phyloP scores from a whole-genome alignment of 2,329 filamentous ascomycete genomes.

The Trichoderma arundinaceum region DNA sequence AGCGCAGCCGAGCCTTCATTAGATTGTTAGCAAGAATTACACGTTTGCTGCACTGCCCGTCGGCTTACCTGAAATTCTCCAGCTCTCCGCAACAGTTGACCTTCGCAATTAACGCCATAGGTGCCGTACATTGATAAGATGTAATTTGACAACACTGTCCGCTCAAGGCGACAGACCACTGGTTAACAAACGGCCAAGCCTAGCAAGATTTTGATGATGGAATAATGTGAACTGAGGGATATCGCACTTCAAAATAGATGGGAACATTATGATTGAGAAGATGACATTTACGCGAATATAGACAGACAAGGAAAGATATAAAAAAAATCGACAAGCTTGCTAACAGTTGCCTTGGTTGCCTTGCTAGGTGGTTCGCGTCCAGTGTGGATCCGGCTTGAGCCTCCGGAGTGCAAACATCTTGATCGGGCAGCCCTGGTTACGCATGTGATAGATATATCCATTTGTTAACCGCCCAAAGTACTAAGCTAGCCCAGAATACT shows the following conservation, averaged over 20 bases:
- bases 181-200: background rate
- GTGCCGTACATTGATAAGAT: background rate
- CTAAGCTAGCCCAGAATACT: background rate
- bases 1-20: background rate
- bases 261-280: background rate
- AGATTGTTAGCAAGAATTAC: conserved; percentile 1
- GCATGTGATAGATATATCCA: conserved; percentile 5
- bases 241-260: background rate
- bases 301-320: conserved; percentile 15
- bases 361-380: conserved; percentile 13
- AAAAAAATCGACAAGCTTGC: background rate
- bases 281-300: background rate
- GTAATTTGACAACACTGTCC: background rate
- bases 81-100: background rate
- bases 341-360: conserved; percentile 26
- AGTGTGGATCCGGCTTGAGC: conserved; percentile 14
- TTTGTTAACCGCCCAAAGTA: conserved; percentile 10
- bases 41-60: background rate
- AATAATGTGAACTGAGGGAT: background rate
- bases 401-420: background rate
- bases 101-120: background rate
- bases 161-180: background rate
- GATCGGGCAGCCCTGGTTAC: conserved; percentile 3
- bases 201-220: background rate
- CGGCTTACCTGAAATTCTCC: conserved; percentile 9